These are phyloP conservation scores for Pluteus cervinus DNA, from an alignment of 768 basidiomycete genomes.

Conservation along the genomic window DNA sequence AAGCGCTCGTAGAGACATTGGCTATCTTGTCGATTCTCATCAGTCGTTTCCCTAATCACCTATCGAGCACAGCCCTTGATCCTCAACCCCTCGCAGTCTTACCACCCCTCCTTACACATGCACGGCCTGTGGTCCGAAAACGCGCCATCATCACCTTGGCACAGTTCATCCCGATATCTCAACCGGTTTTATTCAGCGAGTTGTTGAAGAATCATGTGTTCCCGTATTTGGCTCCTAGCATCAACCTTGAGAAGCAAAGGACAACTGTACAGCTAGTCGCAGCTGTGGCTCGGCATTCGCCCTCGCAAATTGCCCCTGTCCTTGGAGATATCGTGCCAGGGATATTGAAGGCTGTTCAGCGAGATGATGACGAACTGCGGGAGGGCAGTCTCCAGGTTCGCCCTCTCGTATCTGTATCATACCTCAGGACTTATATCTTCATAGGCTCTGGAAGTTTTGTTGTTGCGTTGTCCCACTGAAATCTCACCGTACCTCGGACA, in stretches of 20 bases:
- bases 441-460: constrained; percentile 79
- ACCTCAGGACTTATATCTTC: not conserved
- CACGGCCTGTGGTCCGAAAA: constrained; percentile 85
- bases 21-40: constrained; percentile 86
- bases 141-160: constrained; percentile 84
- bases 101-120: constrained; percentile 66
- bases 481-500: constrained; percentile 63
- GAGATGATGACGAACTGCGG: constrained; percentile 78
- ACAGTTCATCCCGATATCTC: constrained; percentile 74
- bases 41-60: constrained; percentile 70
- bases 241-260: constrained; percentile 62
- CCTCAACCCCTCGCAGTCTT: constrained; percentile 62
- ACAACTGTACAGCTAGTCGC: constrained; percentile 77
- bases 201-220: constrained; percentile 55
- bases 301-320: constrained; percentile 55
- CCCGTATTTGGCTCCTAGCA: constrained; percentile 47
- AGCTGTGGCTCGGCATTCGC: constrained; percentile 71
- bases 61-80: constrained; percentile 45
- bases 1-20: constrained; percentile 78
- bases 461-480: constrained; percentile 80
- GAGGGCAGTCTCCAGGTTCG: constrained; percentile 74
- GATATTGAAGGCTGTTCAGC: constrained; percentile 59
- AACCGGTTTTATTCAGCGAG: constrained; percentile 52
- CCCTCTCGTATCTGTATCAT: not conserved
- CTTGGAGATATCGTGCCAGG: constrained; percentile 64